Conservation (phyloP, 805 yeast genomes). For the Wickerhamomyces bovis region DNA sequence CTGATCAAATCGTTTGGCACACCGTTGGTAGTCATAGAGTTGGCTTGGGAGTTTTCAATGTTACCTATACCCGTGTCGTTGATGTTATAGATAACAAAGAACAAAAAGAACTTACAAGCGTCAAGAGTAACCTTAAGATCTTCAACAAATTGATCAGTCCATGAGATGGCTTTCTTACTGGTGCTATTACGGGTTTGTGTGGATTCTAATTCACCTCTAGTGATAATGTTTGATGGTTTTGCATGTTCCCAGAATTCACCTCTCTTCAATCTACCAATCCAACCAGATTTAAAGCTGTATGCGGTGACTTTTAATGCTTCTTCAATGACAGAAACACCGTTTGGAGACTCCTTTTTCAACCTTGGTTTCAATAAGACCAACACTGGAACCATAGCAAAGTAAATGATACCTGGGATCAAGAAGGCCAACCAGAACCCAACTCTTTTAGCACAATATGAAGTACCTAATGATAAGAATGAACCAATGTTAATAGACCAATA, state of each 20-base stretch:
- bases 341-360: constrained; percentile 24
- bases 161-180: constrained; percentile 27
- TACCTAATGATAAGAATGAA: constrained; percentile 67
- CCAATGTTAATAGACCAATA: constrained; percentile 76
- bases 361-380: constrained; percentile 29
- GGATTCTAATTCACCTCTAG: constrained; percentile 26
- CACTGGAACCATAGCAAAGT: constrained; percentile 44
- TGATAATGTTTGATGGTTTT: constrained; percentile 50
- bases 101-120: constrained; percentile 69
- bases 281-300: constrained; percentile 37
- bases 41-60: constrained; percentile 45
- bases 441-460: constrained; percentile 62
- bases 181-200: constrained; percentile 7
- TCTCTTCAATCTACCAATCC: constrained; percentile 33
- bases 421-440: constrained; percentile 74
- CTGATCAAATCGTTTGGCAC: constrained; percentile 77
- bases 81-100: constrained; percentile 73
- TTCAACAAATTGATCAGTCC: constrained; percentile 70
- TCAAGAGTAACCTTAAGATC: constrained; percentile 59
- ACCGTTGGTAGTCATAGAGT: constrained; percentile 66
- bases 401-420: constrained; percentile 60
- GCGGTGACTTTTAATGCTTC: constrained; percentile 36
- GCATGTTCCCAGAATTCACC: constrained; percentile 49
- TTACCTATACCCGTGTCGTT: constrained; percentile 57
- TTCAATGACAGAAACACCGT: constrained; percentile 35